A percentile compares a stretch with the other conserved stretches of the same genome.
Evolutionary conservation across 1,284 basidiomycete species (phyloP).

Genomic region (Apiotrichum porosum): DNA sequence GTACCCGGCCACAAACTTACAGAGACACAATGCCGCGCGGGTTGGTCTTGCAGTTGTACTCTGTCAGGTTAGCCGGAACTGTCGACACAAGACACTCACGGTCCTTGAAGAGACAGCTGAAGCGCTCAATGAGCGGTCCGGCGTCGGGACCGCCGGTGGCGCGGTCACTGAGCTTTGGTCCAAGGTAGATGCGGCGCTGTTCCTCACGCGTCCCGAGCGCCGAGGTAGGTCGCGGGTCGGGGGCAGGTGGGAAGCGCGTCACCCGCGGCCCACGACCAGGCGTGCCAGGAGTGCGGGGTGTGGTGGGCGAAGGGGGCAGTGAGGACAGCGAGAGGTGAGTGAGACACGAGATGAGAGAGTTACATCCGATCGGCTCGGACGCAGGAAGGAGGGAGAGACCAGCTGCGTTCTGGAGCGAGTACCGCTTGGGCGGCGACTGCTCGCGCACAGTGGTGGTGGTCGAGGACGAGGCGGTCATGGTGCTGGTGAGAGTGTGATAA

Average conservation of each 20-base stretch:
- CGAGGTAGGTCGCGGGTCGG: slow-evolving; percentile 19
- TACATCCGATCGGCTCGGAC: slow-evolving; percentile 20
- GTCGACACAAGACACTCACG: slow-evolving; percentile 24
- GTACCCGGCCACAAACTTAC: slow-evolving; percentile 3
- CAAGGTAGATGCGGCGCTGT: slow-evolving; percentile 37
- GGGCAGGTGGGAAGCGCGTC: slow-evolving; percentile 24
- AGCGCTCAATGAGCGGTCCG: slow-evolving; percentile 44
- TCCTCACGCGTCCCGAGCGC: slow-evolving; percentile 31
- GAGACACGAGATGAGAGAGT: slow-evolving; percentile 40
- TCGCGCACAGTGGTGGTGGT: too few species aligned
- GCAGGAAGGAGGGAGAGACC: slow-evolving; percentile 31
- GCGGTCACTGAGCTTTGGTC: slow-evolving; percentile 39
- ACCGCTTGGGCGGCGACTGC: too few species aligned
- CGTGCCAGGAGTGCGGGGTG: slow-evolving; percentile 4
- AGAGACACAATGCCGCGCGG: slow-evolving; percentile 49
- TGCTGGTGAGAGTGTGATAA: too few species aligned
- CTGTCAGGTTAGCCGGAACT: slow-evolving; percentile 12
- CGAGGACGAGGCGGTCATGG: too few species aligned
- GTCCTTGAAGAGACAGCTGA: slow-evolving; percentile 44
- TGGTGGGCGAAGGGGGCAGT: slow-evolving; percentile 7
- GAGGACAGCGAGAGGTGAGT: slow-evolving; percentile 24
- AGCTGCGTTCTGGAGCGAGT: slow-evolving; percentile 5
- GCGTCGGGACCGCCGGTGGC: slow-evolving; percentile 45
- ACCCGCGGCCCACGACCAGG: too few species aligned
- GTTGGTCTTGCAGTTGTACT: slow-evolving; percentile 41